A percentile compares a stretch with the other conserved stretches of the same genome.
Conservation (phyloP, 148 eudicot genomes). For the Diospyros kaki region DNA sequence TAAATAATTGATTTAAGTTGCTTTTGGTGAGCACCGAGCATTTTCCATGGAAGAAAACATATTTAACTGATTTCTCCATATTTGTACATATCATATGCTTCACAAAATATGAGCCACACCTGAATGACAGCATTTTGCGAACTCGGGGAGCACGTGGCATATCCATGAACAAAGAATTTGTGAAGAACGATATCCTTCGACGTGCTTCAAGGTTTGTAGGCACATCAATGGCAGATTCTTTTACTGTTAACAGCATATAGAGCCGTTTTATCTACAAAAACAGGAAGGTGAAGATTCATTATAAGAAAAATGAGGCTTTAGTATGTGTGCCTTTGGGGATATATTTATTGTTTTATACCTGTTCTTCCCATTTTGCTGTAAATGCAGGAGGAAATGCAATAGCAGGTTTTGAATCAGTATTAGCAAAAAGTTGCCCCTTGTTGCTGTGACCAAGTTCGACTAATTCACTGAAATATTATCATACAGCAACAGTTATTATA, state of each 20-base stretch:
- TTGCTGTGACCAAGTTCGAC: constrained; percentile 65
- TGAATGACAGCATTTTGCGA: constrained; percentile 78
- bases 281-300: constrained; percentile 6
- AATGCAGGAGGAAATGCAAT: constrained; percentile 65
- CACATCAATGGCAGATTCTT: constrained; percentile 72
- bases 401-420: constrained; percentile 28
- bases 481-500: constrained; percentile 7
- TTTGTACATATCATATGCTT: not conserved
- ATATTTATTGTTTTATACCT: constrained; percentile 34
- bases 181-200: constrained; percentile 67
- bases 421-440: constrained; percentile 80
- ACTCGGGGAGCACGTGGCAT: constrained; percentile 84
- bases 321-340: not conserved
- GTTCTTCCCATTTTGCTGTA: constrained; percentile 93
- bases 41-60: not conserved
- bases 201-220: constrained; percentile 83
- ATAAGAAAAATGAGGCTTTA: not conserved
- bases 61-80: not conserved
- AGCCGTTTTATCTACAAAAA: constrained; percentile 65
- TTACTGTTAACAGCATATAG: constrained; percentile 68
- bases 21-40: not conserved
- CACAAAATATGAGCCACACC: constrained; percentile 25
- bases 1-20: not conserved
- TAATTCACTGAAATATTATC: constrained; percentile 52
- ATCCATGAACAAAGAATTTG: constrained; percentile 79